Evolutionary conservation across 2,329 filamentous ascomycete genomes (phyloP).

Genomic region (Rasamsonia emersonii): DNA sequence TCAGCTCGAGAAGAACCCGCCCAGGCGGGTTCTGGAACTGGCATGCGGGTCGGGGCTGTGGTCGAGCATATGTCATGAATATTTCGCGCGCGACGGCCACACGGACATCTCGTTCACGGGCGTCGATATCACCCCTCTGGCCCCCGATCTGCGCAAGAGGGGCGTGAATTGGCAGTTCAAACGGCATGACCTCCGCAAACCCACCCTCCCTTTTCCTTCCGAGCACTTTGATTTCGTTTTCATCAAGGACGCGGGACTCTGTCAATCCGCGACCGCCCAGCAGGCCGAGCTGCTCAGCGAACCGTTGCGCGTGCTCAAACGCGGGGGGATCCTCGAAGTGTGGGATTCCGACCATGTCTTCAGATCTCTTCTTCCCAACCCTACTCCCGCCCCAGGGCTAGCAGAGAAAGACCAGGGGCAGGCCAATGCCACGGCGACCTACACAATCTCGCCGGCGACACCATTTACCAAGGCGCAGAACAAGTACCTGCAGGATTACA

Average conservation of each 20-base stretch:
- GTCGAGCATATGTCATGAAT: conserved; percentile 79
- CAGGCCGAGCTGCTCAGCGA: conserved; percentile 58
- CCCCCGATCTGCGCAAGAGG: conserved; percentile 55
- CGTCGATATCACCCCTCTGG: conserved; percentile 68
- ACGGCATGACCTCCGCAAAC: conserved; percentile 70
- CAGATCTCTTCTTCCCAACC: conserved; percentile 72
- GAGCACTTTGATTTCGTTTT: conserved; percentile 82
- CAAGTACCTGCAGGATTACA: conserved; percentile 73
- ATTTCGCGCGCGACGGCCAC: conserved; percentile 62
- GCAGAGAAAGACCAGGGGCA: conserved; percentile 55
- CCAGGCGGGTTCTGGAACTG: conserved; percentile 71
- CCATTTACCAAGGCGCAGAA: conserved; percentile 75
- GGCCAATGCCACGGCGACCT: conserved; percentile 65
- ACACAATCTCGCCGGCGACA: conserved; percentile 72
- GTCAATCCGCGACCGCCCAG: conserved; percentile 48
- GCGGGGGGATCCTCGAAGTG: conserved; percentile 72
- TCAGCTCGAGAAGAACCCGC: conserved; percentile 56
- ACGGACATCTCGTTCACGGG: conserved; percentile 69
- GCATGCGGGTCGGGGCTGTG: conserved; percentile 84
- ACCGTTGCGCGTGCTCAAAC: conserved; percentile 64
- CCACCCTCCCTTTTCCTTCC: conserved; percentile 68
- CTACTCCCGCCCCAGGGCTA: conserved; percentile 50
- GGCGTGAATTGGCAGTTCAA: conserved; percentile 85
- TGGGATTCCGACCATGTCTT: conserved; percentile 86
- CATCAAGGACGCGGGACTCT: conserved; percentile 71